A percentile compares a stretch with the other conserved stretches of the same genome.
Conservation (phyloP, 2,329 filamentous ascomycete genomes). For the Thielaviopsis euricoi region DNA sequence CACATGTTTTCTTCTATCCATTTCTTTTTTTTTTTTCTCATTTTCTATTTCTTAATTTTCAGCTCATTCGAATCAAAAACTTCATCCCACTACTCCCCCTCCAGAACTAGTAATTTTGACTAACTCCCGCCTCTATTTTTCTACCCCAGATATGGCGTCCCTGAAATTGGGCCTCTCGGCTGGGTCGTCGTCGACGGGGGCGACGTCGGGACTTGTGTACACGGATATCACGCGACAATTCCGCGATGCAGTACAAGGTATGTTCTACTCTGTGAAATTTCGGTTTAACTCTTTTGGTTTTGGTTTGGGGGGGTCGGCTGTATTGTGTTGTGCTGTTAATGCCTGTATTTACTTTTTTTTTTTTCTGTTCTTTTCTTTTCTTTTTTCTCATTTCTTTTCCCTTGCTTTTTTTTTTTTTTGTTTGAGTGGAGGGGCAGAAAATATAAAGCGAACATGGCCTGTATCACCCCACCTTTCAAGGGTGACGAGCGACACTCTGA, state of each 20-base stretch:
- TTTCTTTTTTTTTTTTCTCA: neutral
- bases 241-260: slow-evolving; percentile 7
- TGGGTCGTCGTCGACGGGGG: neutral
- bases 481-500: neutral
- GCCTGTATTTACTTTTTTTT: neutral
- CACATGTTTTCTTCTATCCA: neutral
- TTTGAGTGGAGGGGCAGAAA: neutral
- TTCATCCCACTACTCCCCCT: neutral
- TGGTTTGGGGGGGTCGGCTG: no score
- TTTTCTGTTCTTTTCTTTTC: no score
- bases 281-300: neutral
- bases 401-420: neutral
- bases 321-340: no score
- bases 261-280: neutral
- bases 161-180: neutral
- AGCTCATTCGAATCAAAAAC: neutral
- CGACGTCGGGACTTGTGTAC: slow-evolving; percentile 7
- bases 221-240: slow-evolving; percentile 10
- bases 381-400: neutral
- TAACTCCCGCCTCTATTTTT: neutral
- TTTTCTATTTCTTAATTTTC: neutral
- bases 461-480: neutral
- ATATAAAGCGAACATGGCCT: neutral
- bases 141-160: neutral
- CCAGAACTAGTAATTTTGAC: neutral